A percentile compares a stretch with the other conserved stretches of the same genome.
These are phyloP conservation scores for Echinosophora koreensis DNA, from an alignment of 306 rosid genomes.

Conservation along the genomic window DNA sequence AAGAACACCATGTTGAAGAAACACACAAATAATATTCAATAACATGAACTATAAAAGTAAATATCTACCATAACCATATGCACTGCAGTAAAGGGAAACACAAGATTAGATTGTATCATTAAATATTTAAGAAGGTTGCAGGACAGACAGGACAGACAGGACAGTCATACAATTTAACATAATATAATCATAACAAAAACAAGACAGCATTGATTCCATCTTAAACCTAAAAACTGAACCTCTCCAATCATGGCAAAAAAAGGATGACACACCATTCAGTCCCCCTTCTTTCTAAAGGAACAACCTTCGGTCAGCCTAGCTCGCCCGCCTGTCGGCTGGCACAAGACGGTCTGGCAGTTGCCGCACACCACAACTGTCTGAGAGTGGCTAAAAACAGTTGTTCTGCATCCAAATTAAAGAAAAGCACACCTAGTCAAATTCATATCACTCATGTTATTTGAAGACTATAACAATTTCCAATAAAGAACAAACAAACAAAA, in stretches of 20 bases:
- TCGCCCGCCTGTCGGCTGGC: conserved; percentile 64
- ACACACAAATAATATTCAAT: neutral
- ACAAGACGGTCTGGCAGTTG: conserved; percentile 63
- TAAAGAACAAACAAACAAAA: neutral
- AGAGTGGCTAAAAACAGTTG: conserved; percentile 67
- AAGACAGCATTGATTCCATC: conserved; percentile 24
- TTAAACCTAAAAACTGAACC: conserved; percentile 28
- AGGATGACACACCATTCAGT: conserved; percentile 42
- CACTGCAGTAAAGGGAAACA: neutral
- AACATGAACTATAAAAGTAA: neutral
- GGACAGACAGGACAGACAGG: conserved; percentile 4
- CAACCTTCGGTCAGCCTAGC: conserved; percentile 68
- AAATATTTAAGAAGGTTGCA: neutral
- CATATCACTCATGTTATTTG: neutral
- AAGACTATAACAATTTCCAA: neutral
- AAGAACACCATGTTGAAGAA: neutral
- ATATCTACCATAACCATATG: conserved; percentile 12
- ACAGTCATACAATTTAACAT: conserved; percentile 37
- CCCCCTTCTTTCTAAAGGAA: conserved; percentile 67
- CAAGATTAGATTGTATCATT: no score
- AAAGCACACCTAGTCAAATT: neutral
- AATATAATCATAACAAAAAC: conserved; percentile 37
- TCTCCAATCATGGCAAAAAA: conserved; percentile 31
- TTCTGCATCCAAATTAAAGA: conserved; percentile 47
- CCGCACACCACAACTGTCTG: conserved; percentile 66